Evolutionary conservation across 345 rosid species (phyloP).

Genomic region (Draba incana): DNA sequence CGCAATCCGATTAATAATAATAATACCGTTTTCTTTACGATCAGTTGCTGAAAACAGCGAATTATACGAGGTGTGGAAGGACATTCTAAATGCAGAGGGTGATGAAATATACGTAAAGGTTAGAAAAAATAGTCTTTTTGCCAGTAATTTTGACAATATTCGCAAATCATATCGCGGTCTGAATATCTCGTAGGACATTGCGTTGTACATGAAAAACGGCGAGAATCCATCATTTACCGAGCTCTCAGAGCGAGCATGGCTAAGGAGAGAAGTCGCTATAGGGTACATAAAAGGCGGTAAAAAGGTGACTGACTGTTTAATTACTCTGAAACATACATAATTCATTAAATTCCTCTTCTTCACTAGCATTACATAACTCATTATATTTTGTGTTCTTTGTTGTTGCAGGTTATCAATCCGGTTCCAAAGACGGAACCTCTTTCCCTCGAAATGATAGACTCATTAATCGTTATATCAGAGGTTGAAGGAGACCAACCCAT

Average conservation of each 20-base stretch:
- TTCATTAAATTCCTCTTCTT: background rate
- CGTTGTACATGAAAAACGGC: slow-evolving; percentile 78
- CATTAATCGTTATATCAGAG: slow-evolving; percentile 88
- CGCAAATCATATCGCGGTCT: background rate
- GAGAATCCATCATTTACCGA: slow-evolving; percentile 83
- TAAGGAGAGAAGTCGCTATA: slow-evolving; percentile 85
- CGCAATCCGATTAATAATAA: background rate
- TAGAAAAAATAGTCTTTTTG: background rate
- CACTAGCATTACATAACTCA: background rate
- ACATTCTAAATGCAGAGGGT: slow-evolving; percentile 88
- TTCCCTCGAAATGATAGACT: slow-evolving; percentile 57
- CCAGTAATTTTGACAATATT: background rate
- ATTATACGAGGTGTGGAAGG: slow-evolving; percentile 93
- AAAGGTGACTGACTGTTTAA: slow-evolving; percentile 51
- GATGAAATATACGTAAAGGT: slow-evolving; percentile 98
- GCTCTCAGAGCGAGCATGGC: slow-evolving; percentile 76
- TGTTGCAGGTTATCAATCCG: slow-evolving; percentile 82
- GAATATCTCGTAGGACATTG: slow-evolving; percentile 57
- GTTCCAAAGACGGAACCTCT: slow-evolving; percentile 66
- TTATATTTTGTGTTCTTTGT: background rate
- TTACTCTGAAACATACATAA: background rate
- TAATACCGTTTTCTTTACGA: slow-evolving; percentile 18
- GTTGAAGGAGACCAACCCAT: slow-evolving; percentile 62
- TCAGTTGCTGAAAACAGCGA: slow-evolving; percentile 84
- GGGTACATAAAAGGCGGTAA: slow-evolving; percentile 79